Conservation (phyloP, 2,329 filamentous ascomycete species). For the Thermothelomyces thermophilus region DNA sequence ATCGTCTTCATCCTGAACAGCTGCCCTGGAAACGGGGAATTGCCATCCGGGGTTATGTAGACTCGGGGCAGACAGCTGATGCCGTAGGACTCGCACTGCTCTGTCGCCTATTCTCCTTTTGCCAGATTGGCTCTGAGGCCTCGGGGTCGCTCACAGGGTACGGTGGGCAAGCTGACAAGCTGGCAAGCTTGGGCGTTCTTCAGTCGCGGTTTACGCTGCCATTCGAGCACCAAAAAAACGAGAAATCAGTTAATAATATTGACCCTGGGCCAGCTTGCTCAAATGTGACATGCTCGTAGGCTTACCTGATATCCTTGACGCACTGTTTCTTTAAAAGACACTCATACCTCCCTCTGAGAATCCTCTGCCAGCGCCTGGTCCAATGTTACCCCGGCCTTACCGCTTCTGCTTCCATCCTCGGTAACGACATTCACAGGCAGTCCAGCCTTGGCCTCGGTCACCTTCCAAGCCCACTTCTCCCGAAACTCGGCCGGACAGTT, state of each 20-base stretch:
- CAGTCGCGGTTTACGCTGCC: constrained; percentile 13
- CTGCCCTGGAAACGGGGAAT: neutral
- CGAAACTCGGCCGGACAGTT: constrained; percentile 44
- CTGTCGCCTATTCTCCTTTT: constrained; percentile 1
- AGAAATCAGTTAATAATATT: too few relatives aligned
- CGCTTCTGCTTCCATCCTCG: constrained; percentile 48
- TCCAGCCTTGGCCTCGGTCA: neutral
- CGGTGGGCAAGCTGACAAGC: neutral
- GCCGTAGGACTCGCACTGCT: constrained; percentile 1
- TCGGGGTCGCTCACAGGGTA: neutral
- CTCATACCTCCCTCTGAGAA: neutral
- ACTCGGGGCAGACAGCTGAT: constrained; percentile 1
- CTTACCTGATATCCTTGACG: constrained; percentile 1
- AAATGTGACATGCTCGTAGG: neutral
- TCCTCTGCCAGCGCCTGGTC: constrained; percentile 36
- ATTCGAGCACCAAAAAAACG: too few relatives aligned
- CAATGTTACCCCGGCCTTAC: constrained; percentile 40
- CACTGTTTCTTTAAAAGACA: too few relatives aligned
- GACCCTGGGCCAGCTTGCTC: too few relatives aligned
- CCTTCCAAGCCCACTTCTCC: constrained; percentile 58
- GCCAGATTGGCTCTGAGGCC: neutral
- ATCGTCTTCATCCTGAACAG: too few relatives aligned
- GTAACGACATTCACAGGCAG: constrained; percentile 28
- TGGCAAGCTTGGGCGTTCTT: constrained; percentile 2
- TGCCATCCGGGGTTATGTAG: neutral